A percentile compares a stretch with the other conserved stretches of the same genome.
Conservation (phyloP, 1,284 basidiomycete genomes). For the Leccinum fuscescens region DNA sequence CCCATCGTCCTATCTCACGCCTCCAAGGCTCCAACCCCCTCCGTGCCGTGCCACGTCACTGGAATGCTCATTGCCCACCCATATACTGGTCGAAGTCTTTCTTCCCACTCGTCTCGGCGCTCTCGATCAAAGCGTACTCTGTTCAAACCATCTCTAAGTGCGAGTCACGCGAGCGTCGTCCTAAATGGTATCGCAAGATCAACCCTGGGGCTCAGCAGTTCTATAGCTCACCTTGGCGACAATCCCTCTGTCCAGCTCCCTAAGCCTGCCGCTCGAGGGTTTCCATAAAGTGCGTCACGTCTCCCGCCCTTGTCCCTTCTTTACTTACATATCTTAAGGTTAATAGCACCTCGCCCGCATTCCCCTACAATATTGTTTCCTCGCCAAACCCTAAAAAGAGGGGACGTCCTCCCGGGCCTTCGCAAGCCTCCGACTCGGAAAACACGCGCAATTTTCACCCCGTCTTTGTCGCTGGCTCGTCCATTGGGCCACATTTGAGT, state of each 20-base stretch:
- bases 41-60: too few relatives aligned
- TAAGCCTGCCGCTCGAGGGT: conserved; percentile 33
- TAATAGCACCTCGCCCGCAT: conserved; percentile 22
- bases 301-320: conserved; percentile 1
- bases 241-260: conserved; percentile 14
- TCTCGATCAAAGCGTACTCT: too few relatives aligned
- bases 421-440: conserved; percentile 17
- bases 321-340: conserved; percentile 34
- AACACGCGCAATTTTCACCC: conserved; percentile 21
- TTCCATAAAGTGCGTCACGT: conserved; percentile 40
- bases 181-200: conserved; percentile 24
- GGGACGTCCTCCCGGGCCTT: conserved; percentile 10
- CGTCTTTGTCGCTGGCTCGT: conserved; percentile 22
- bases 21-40: too few relatives aligned
- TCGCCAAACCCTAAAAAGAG: conserved; percentile 15
- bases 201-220: conserved; percentile 19
- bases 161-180: conserved; percentile 23
- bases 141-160: conserved; percentile 14
- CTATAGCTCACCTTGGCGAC: conserved; percentile 24
- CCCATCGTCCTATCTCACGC: too few relatives aligned
- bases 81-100: too few relatives aligned
- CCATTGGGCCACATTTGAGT: conserved; percentile 43
- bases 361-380: conserved; percentile 4
- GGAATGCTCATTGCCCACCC: too few relatives aligned
- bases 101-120: too few relatives aligned